A percentile compares a stretch with the other conserved stretches of the same genome.
These are phyloP conservation scores for Populus tremula DNA, from an alignment of 345 rosid species.

Conservation along the genomic window DNA sequence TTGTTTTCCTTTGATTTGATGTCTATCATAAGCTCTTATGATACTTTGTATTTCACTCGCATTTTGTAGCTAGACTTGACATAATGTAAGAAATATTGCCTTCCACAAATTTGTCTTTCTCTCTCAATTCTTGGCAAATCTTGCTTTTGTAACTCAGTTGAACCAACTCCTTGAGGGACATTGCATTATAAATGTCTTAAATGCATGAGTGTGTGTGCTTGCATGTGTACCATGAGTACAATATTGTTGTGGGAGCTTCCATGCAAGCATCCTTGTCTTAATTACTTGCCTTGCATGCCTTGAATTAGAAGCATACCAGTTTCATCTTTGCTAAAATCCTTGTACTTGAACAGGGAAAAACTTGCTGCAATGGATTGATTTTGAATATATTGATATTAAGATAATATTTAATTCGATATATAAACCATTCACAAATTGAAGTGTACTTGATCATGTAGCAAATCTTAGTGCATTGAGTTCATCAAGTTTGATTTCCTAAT, in stretches of 20 bases:
- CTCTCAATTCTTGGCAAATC: too few species aligned
- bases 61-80: background rate
- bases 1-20: background rate
- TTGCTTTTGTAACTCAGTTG: background rate
- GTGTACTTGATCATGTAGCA: too few species aligned
- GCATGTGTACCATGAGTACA: too few species aligned
- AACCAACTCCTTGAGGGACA: background rate
- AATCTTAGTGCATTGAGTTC: too few species aligned
- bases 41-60: too few species aligned
- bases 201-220: too few species aligned
- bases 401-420: too few species aligned
- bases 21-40: background rate
- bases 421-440: too few species aligned
- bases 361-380: background rate
- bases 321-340: background rate
- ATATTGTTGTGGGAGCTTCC: background rate
- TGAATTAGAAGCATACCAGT: background rate
- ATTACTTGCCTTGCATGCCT: background rate
- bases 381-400: too few species aligned
- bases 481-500: too few species aligned
- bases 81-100: too few species aligned
- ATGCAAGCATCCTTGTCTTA: background rate
- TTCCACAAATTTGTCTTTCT: too few species aligned
- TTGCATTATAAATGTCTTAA: background rate
- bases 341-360: background rate